phyloP scores from a whole-genome alignment of 2,329 filamentous ascomycete species.

The Sclerotinia sclerotiorum region DNA sequence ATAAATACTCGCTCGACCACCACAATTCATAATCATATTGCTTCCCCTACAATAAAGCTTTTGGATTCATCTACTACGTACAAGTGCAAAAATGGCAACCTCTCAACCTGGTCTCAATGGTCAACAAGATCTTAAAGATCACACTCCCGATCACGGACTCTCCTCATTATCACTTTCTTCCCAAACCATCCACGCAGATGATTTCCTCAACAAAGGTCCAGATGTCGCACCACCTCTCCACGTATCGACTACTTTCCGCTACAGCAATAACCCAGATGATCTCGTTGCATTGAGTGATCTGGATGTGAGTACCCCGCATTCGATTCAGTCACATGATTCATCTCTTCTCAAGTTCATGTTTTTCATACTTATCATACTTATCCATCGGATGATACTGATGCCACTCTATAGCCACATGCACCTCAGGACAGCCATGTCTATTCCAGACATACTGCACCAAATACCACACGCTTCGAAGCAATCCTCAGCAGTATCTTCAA shows the following conservation, averaged over 20 bases:
- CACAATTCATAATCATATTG: not conserved
- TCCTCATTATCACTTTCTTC: constrained; percentile 59
- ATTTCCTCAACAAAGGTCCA: constrained; percentile 68
- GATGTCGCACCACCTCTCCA: constrained; percentile 90
- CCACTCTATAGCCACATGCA: constrained; percentile 38
- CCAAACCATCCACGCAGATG: constrained; percentile 77
- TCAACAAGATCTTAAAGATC: constrained; percentile 27
- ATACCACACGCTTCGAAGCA: constrained; percentile 80
- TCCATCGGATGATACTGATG: constrained; percentile 41
- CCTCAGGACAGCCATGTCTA: constrained; percentile 71
- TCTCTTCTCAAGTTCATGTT: not conserved
- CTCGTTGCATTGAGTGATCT: constrained; percentile 55
- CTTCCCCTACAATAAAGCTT: not conserved
- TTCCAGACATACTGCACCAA: constrained; percentile 77
- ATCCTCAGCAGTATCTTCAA: constrained; percentile 73
- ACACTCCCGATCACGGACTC: constrained; percentile 26
- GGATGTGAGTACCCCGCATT: constrained; percentile 50
- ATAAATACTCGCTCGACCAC: not conserved
- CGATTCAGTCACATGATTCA: constrained; percentile 31
- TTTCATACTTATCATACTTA: not conserved
- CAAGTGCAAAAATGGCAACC: constrained; percentile 29
- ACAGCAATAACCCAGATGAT: constrained; percentile 66
- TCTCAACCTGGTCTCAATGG: constrained; percentile 25
- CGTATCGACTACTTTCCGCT: constrained; percentile 88
- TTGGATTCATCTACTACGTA: not conserved